phyloP scores from a whole-genome alignment of 306 rosid genomes.

The Prunus armeniaca region DNA sequence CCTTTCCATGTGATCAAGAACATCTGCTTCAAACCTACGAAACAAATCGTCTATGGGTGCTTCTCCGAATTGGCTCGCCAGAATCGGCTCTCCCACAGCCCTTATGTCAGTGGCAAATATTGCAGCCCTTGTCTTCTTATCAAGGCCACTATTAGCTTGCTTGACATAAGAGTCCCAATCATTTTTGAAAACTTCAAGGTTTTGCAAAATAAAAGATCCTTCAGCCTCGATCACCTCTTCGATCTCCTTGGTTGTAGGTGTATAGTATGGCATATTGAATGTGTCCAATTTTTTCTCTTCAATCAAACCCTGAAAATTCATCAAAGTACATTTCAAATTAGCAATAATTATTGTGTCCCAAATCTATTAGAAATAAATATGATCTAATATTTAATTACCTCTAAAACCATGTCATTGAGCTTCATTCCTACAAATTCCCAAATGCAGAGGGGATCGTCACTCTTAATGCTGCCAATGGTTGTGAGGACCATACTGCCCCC shows the following conservation, averaged over 20 bases:
- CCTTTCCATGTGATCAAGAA: conserved; percentile 21
- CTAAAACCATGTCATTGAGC: conserved; percentile 38
- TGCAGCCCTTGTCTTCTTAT: conserved; percentile 9
- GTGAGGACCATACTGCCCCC: conserved; percentile 44
- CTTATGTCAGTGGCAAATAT: conserved; percentile 26
- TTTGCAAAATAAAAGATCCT: conserved; percentile 33
- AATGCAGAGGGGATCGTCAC: background rate
- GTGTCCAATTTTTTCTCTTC: conserved; percentile 26
- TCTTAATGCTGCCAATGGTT: conserved; percentile 21
- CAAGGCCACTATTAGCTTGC: conserved; percentile 13
- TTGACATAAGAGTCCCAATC: conserved; percentile 38
- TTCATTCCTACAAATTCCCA: conserved; percentile 23
- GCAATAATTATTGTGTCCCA: no score
- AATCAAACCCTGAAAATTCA: conserved; percentile 28
- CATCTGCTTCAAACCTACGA: conserved; percentile 19
- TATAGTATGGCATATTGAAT: conserved; percentile 35
- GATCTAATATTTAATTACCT: conserved; percentile 22
- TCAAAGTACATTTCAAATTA: background rate
- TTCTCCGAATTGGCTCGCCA: conserved; percentile 32
- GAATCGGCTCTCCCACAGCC: conserved; percentile 43
- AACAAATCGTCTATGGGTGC: conserved; percentile 37
- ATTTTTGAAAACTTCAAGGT: conserved; percentile 6
- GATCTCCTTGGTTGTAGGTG: conserved; percentile 35
- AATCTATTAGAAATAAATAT: background rate
- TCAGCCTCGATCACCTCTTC: conserved; percentile 31